Conservation (phyloP, 2,329 filamentous ascomycete species). For the Myriosclerotinia curreyana region DNA sequence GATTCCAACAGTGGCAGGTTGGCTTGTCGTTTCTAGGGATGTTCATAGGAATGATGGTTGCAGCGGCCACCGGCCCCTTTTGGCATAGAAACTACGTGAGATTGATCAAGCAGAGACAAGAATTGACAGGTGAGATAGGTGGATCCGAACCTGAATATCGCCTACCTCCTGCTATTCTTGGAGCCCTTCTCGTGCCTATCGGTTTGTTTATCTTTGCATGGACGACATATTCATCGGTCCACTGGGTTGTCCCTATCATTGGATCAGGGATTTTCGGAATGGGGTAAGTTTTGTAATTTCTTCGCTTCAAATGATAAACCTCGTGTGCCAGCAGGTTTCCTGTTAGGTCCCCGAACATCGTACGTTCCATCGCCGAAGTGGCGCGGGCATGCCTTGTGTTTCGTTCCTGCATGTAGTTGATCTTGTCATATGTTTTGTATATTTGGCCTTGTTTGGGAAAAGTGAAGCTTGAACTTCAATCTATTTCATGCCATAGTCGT, state of each 20-base stretch:
- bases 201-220: conserved; percentile 88
- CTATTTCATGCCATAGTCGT: conserved; percentile 1
- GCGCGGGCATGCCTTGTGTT: conserved; percentile 9
- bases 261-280: conserved; percentile 68
- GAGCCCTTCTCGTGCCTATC: conserved; percentile 73
- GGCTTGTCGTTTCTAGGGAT: conserved; percentile 77
- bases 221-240: conserved; percentile 71
- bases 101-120: conserved; percentile 52
- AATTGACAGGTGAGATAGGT: conserved; percentile 41
- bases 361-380: conserved; percentile 24
- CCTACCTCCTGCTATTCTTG: conserved; percentile 70
- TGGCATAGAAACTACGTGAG: conserved; percentile 60
- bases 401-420: conserved; percentile 21
- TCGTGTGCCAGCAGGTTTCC: conserved; percentile 16
- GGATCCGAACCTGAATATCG: conserved; percentile 82
- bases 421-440: conserved; percentile 19
- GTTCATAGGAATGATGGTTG: conserved; percentile 63
- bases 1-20: conserved; percentile 73
- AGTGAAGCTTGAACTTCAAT: conserved; percentile 13
- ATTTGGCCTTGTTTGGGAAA: conserved; percentile 19
- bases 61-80: conserved; percentile 60
- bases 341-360: conserved; percentile 20
- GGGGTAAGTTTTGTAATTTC: conserved; percentile 53
- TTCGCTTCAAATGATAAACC: conserved; percentile 16
- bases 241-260: conserved; percentile 75